Evolutionary conservation across 345 rosid species (phyloP), one percentile per base, ranked within the genome.

Genomic region (Lepidium aucheri): DNA sequence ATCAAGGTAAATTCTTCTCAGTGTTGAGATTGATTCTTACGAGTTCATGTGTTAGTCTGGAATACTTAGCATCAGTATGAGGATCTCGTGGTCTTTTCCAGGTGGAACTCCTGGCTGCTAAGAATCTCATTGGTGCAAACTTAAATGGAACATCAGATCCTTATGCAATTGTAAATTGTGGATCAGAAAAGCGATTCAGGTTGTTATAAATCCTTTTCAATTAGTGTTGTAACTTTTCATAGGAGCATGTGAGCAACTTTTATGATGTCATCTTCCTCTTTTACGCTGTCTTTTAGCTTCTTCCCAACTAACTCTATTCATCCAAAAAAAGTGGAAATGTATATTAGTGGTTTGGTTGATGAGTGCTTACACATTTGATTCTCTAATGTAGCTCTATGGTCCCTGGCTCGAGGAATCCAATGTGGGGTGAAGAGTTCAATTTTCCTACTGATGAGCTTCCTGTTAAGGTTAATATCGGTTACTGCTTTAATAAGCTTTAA

Each of bases 371-470:
- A 22, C 41, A 36, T 79, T 28, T 7, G 30, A 4, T 16, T 59
- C 12, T 50, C 41, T 42, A 28, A 73, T 60, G 1, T 63, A 16
- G 9, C 24, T 68, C 20, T 34, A 94, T 94, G 99, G 84, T 94
- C 69, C 97, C 95, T 67, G 95, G 96, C 78, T 88, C 97, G 63
- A 84, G 97, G 84, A 87, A 94, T 82, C 99, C 99, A 30, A 82
- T 94, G 97, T 94, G 97, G 99, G 97, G 97, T 59, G 99, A 94
- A 78, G 96, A 94, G 83, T 90, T 94, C 75, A 83, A 91, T 76
- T 88, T 94, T 72, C 82, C 90, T 51, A 87, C 80, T 35, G 95
- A 91, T 58, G 86, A 88, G 82, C 96, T 94, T 73, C 97, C 96
- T 77, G 90, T 72, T 43, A 77, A 91, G 96, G 99, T 90, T 80